Conservation (phyloP, 805 yeast species). For the Saturnispora zaruensis region DNA sequence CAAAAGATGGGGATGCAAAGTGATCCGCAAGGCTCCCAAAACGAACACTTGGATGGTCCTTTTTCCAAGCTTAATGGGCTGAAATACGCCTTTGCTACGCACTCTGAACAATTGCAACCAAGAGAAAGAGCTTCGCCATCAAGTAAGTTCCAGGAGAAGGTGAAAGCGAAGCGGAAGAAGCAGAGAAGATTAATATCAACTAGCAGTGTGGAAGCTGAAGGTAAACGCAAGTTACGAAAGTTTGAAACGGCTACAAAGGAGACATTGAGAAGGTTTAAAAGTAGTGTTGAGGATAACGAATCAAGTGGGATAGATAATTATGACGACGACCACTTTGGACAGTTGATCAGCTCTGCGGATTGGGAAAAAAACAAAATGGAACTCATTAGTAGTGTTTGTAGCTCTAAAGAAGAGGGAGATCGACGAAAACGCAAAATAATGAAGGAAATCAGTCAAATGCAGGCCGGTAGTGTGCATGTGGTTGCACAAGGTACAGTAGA, state of each 20-base stretch:
- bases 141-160: constrained; percentile 1
- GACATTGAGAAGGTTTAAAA: constrained; percentile 3
- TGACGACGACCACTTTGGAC: constrained; percentile 1
- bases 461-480: background rate
- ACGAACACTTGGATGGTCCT: background rate
- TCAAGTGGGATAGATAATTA: background rate
- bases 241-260: constrained; percentile 9
- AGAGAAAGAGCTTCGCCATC: background rate
- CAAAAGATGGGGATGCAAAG: background rate
- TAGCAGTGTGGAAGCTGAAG: background rate
- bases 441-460: background rate
- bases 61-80: background rate
- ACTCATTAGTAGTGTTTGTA: background rate
- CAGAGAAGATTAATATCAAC: background rate
- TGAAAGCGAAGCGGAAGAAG: background rate
- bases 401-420: background rate
- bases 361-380: constrained; percentile 7
- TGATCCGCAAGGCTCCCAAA: background rate
- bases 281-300: background rate
- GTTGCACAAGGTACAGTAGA: background rate
- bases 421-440: background rate
- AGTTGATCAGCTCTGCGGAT: constrained; percentile 6
- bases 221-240: constrained; percentile 1
- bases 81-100: background rate
- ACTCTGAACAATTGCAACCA: background rate